These are phyloP conservation scores for Podosphaera aphanis DNA, from an alignment of 2,329 filamentous ascomycete genomes.

Conservation along the genomic window DNA sequence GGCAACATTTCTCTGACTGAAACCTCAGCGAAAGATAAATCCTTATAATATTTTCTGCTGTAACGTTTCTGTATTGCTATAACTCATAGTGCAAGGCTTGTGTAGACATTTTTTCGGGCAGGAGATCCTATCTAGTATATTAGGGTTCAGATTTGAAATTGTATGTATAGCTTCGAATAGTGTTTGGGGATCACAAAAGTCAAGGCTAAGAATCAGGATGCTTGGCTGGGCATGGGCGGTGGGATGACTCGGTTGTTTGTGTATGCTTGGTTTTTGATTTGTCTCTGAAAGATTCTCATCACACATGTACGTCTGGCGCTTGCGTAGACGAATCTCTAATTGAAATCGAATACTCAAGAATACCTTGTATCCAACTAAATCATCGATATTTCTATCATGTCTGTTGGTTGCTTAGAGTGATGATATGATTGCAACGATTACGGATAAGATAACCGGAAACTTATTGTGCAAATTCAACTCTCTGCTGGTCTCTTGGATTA, in stretches of 20 bases:
- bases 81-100: not conserved
- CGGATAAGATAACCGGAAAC: too few relatives aligned
- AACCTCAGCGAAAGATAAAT: not conserved
- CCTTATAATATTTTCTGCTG: not conserved
- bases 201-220: not conserved
- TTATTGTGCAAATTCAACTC: too few relatives aligned
- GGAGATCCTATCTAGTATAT: not conserved
- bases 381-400: too few relatives aligned
- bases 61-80: not conserved
- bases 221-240: not conserved
- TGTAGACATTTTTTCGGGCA: not conserved
- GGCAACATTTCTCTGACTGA: slow-evolving; percentile 1
- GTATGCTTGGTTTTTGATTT: not conserved
- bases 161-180: not conserved
- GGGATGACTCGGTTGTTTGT: not conserved
- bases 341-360: too few relatives aligned
- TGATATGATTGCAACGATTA: too few relatives aligned
- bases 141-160: not conserved
- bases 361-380: too few relatives aligned
- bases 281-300: not conserved
- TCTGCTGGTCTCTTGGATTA: too few relatives aligned
- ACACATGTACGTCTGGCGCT: too few relatives aligned
- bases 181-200: not conserved
- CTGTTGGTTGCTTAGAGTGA: too few relatives aligned
- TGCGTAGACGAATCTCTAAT: too few relatives aligned